Base-by-base conservation (phyloP, 805 yeast genomes). In the Wickerhamiella azymoides region DNA sequence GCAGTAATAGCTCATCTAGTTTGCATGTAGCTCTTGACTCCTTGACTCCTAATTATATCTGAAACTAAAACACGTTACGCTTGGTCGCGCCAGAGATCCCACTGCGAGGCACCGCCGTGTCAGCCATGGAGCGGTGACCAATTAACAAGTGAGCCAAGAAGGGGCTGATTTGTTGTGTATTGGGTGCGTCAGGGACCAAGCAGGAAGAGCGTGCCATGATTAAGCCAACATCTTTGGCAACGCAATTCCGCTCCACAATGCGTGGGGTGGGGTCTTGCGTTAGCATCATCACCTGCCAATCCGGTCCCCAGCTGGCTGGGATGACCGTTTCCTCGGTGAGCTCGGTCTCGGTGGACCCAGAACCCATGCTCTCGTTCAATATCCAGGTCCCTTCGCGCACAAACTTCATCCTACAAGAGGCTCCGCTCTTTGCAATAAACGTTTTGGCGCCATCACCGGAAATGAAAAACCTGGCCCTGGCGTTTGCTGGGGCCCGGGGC, bases 331-430 rank as follows among this genome's bases (percentile, higher is more conserved):
- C 95, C 2, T 84, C 95, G 1, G 84, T 86, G 38, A 75, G 84
- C 10, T 86, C 96, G 1, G 64, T 89, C 11, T 78, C 94, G 0
- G 73, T 86, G 25, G 68, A 71, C 40, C 96, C 96, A 0, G 69
- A 68, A 11, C 93, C 95, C 1, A 62, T 88, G 45, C 57, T 89
- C 1, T 92, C 84, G 55, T 88, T 89, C 66, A 89, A 89, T 59
- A 66, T 89, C 33, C 94, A 84, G 61, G 65, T 78, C 11, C 97
- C 97, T 0, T 84, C 95, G 5, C 71, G 79, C 27, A 88, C 97
- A 0, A 79, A 94, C 0, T 65, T 67, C 6, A 65, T 74, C 10
- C 64, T 89, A 18, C 44, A 49, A 24, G 84, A 82, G 55, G 63
- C 68, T n/a, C 59, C 67, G 35, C 62, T 68, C 45, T 71, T 85